phyloP scores from a whole-genome alignment of 2,329 filamentous ascomycete genomes.

The Botrytis cinerea region DNA sequence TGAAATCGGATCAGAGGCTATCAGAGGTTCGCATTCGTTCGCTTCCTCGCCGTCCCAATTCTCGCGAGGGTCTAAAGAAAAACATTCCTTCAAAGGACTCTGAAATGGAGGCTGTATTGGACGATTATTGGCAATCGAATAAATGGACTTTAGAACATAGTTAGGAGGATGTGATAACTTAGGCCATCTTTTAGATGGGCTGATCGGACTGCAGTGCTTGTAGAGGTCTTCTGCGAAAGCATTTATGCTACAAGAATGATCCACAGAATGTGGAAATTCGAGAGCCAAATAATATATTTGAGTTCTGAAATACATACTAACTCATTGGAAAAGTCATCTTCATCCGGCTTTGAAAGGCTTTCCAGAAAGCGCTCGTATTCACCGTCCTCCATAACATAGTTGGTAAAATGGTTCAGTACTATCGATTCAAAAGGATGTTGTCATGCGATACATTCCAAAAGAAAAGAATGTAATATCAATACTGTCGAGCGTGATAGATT shows the following conservation, averaged over 20 bases:
- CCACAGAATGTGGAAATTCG: neutral
- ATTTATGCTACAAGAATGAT: neutral
- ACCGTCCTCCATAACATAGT: neutral
- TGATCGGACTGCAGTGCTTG: neutral
- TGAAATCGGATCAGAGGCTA: neutral
- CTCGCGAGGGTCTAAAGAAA: neutral
- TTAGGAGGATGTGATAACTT: neutral
- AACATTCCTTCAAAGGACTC: neutral
- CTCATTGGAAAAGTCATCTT: too few species aligned
- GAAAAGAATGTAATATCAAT: neutral
- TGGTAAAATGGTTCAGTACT: neutral
- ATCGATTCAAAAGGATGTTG: neutral
- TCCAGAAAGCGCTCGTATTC: neutral
- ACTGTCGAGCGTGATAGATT: neutral
- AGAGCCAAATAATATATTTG: neutral
- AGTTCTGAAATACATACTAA: neutral
- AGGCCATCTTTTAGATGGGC: neutral
- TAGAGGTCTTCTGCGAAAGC: neutral
- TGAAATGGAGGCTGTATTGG: neutral
- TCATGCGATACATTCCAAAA: neutral
- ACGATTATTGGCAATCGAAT: rapidly evolving
- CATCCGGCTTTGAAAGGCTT: too few species aligned
- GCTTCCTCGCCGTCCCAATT: neutral
- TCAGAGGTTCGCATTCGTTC: neutral
- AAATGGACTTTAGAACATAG: neutral